Evolutionary conservation across 129 eudicot genomes (phyloP).

Genomic region (Pulicaria dysenterica): DNA sequence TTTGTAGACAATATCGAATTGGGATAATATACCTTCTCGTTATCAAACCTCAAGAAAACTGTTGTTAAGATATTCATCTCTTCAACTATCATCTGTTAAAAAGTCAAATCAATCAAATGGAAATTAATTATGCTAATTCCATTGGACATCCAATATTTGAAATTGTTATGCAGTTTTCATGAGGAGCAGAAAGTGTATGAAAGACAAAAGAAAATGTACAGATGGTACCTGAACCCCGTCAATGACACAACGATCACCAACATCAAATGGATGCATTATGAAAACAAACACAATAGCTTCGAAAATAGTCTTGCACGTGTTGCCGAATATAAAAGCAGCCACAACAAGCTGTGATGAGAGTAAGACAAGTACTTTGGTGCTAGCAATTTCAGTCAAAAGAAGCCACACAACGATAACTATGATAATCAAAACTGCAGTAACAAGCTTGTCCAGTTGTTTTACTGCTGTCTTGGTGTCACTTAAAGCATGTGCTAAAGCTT

Average conservation of each 20-base stretch:
- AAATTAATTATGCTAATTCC: no score
- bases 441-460: conserved; percentile 70
- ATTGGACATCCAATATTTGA: background rate
- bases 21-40: conserved; percentile 81
- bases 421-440: conserved; percentile 50
- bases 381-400: conserved; percentile 72
- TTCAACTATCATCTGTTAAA: conserved; percentile 78
- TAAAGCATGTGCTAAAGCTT: conserved; percentile 79
- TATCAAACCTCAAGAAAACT: conserved; percentile 73
- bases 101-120: conserved; percentile 12
- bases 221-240: conserved; percentile 71
- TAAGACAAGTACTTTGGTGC: conserved; percentile 75
- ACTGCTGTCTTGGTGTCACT: conserved; percentile 92
- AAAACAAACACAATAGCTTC: conserved; percentile 93
- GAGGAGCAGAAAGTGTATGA: background rate
- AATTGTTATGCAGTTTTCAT: background rate
- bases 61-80: conserved; percentile 93
- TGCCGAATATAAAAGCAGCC: conserved; percentile 89
- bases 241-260: conserved; percentile 88
- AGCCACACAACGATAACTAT: conserved; percentile 67
- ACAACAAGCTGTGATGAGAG: conserved; percentile 90
- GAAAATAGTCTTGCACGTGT: conserved; percentile 88
- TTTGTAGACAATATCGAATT: conserved; percentile 77
- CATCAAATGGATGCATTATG: conserved; percentile 96
- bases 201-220: background rate